Evolutionary conservation across 169 alveolate genomes (phyloP).

Genomic region (Eimeria acervulina): DNA sequence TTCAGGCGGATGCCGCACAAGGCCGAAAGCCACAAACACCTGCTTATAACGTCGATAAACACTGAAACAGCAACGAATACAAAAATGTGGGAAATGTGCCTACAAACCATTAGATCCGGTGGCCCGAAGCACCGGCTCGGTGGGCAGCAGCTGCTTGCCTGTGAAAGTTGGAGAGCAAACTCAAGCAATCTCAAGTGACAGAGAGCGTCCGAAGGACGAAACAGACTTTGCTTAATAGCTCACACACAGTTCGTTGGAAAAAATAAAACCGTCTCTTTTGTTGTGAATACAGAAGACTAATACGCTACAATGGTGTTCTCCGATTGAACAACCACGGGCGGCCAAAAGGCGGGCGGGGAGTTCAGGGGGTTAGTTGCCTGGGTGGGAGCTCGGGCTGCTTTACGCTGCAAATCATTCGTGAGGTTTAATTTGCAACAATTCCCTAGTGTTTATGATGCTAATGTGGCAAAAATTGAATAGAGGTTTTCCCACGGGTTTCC

Average conservation of each 20-base stretch:
- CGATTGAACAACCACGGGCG: conserved; percentile 18
- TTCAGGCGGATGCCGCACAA: not conserved
- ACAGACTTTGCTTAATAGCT: not conserved
- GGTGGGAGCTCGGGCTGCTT: not conserved
- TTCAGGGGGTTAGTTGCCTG: conserved; percentile 17
- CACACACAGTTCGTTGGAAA: not conserved
- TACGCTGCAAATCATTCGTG: not conserved
- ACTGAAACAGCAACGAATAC: conserved; percentile 1
- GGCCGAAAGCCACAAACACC: not conserved
- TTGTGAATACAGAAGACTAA: not conserved
- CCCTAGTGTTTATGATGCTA: not conserved
- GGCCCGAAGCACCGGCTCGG: conserved; percentile 38
- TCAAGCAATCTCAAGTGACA: too few relatives aligned
- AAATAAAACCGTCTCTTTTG: not conserved
- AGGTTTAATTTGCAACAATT: not conserved
- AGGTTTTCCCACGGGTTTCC: not conserved
- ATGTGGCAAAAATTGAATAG: not conserved
- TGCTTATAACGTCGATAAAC: conserved; percentile 19
- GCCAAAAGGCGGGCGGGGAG: conserved; percentile 66
- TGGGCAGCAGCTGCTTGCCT: conserved; percentile 42
- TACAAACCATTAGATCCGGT: conserved; percentile 8
- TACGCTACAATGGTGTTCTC: not conserved
- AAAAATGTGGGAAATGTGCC: not conserved
- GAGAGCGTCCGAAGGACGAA: conserved; percentile 5
- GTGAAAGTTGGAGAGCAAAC: conserved; percentile 4